Conservation (phyloP, 768 basidiomycete genomes). For the Pholiota molesta region DNA sequence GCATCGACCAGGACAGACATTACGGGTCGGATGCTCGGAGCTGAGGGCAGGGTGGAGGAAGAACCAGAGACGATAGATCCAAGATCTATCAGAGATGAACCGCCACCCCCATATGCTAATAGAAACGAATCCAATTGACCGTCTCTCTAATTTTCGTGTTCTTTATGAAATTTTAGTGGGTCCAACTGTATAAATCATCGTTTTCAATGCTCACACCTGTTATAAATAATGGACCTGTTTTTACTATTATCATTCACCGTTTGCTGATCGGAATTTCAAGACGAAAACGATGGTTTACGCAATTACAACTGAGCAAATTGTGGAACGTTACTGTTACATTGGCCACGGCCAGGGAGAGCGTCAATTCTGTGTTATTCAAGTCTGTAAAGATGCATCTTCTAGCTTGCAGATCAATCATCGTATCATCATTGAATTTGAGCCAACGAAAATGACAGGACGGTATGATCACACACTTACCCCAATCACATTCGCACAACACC, state of each 20-base stretch:
- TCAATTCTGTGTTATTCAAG: too few species aligned
- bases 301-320: too few species aligned
- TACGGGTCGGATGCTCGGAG: not conserved
- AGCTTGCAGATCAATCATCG: too few species aligned
- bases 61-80: not conserved
- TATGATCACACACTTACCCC: too few species aligned
- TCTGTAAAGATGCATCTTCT: too few species aligned
- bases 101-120: slow-evolving; percentile 1
- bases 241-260: too few species aligned
- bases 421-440: too few species aligned
- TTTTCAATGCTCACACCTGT: not conserved
- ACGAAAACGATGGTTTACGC: too few species aligned
- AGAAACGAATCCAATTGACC: not conserved
- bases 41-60: not conserved
- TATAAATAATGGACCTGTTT: not conserved
- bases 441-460: too few species aligned
- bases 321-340: not conserved
- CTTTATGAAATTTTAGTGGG: not conserved
- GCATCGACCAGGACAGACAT: not conserved
- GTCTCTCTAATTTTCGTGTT: not conserved
- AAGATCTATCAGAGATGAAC: not conserved
- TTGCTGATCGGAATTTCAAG: too few species aligned
- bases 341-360: not conserved
- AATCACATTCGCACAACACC: too few species aligned
- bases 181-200: too few species aligned